These are phyloP conservation scores for Ambrosiella cleistominuta DNA, from an alignment of 2,329 filamentous ascomycete species.

Conservation along the genomic window DNA sequence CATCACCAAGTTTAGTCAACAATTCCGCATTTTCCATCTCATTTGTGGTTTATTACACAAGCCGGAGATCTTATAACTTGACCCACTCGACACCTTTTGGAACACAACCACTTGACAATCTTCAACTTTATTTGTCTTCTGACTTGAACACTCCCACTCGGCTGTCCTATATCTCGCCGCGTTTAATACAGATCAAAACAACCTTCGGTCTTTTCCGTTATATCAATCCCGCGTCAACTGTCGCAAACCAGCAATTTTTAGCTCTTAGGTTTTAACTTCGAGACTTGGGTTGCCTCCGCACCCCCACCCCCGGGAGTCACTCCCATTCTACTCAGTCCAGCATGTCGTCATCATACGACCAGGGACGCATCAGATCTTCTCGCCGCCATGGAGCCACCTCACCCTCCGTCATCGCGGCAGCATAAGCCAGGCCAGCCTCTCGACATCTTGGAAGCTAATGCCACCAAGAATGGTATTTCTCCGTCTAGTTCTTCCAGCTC, in stretches of 20 bases:
- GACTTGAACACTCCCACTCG: too few species aligned
- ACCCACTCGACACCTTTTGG: neutral
- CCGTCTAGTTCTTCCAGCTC: neutral
- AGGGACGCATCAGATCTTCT: conserved; percentile 12
- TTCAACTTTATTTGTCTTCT: neutral
- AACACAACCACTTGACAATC: neutral
- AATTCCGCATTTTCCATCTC: too few species aligned
- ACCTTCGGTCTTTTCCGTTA: neutral
- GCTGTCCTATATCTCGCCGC: too few species aligned
- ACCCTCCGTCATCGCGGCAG: conserved; percentile 12
- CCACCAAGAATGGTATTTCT: neutral
- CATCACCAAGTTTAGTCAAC: neutral
- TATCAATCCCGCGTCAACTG: neutral
- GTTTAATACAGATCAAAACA: too few species aligned
- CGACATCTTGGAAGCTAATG: conserved; percentile 1
- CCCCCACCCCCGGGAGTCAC: conserved; percentile 6
- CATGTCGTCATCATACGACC: conserved; percentile 13
- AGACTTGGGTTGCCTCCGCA: conserved; percentile 9
- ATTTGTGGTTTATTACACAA: too few species aligned
- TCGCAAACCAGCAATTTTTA: conserved; percentile 1
- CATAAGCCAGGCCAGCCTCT: conserved; percentile 13
- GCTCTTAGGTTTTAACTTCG: neutral
- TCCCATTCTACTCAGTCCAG: conserved; percentile 10
- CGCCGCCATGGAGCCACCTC: conserved; percentile 13
- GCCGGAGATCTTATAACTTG: neutral